A percentile compares a stretch with the other conserved stretches of the same genome.
These are phyloP conservation scores for Beauveria sp. DNA, from an alignment of 2,329 filamentous ascomycete species.

Conservation along the genomic window DNA sequence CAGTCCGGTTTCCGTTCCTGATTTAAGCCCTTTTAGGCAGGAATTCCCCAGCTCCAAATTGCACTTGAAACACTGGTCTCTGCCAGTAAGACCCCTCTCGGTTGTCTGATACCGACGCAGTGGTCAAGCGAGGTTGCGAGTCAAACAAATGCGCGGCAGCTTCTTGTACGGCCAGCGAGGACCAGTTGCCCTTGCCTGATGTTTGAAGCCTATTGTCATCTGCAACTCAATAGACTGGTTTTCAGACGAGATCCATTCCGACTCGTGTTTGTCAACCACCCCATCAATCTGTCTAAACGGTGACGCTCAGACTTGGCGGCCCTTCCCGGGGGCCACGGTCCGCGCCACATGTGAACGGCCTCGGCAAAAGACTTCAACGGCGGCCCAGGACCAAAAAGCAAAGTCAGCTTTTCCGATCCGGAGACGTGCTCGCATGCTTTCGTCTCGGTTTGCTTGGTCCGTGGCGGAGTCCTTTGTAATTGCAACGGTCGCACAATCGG, in stretches of 20 bases:
- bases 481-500: background rate
- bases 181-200: background rate
- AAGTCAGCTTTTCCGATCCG: background rate
- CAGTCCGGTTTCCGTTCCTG: conserved; percentile 2
- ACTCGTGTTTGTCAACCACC: too few relatives aligned
- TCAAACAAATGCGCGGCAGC: background rate
- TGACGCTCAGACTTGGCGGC: conserved; percentile 1
- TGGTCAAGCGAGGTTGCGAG: conserved; percentile 4
- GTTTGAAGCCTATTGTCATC: background rate
- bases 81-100: background rate
- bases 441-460: background rate
- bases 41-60: conserved; percentile 12
- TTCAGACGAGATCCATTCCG: too few relatives aligned
- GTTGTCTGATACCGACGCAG: conserved; percentile 10
- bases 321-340: conserved; percentile 10
- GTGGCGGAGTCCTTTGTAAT: background rate
- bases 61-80: conserved; percentile 12
- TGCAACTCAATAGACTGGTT: background rate
- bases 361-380: conserved; percentile 3
- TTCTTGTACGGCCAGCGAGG: background rate
- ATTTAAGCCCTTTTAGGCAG: conserved; percentile 9
- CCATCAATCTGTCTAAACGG: too few relatives aligned
- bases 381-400: background rate
- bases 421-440: background rate
- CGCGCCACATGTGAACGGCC: conserved; percentile 10